Conservation (phyloP, 805 yeast species). For the Limtongia smithiae region DNA sequence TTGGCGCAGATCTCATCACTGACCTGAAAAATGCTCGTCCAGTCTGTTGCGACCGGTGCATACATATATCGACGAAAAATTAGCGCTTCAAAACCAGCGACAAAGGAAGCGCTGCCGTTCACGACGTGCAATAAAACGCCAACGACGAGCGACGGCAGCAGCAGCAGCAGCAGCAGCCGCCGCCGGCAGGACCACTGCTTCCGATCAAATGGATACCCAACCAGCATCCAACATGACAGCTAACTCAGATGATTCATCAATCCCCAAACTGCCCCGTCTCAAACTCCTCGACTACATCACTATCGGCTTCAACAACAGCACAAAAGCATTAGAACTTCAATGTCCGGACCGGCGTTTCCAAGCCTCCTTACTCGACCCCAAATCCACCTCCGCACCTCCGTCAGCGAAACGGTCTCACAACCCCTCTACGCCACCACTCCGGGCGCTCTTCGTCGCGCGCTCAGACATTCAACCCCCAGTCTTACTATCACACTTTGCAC, state of each 20-base stretch:
- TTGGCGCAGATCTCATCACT: neutral
- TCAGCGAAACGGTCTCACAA: neutral
- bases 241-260: too few relatives aligned
- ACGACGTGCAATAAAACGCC: neutral
- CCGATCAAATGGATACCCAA: too few relatives aligned
- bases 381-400: neutral
- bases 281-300: constrained; percentile 12
- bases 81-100: neutral
- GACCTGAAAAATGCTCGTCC: neutral
- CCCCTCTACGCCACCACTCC: constrained; percentile 12
- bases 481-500: constrained; percentile 28
- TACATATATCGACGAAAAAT: constrained; percentile 4
- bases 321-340: constrained; percentile 22
- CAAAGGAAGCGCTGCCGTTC: neutral
- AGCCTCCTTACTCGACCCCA: neutral
- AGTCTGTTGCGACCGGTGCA: constrained; percentile 13
- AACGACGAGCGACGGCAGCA: constrained; percentile 2
- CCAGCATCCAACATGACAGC: too few relatives aligned
- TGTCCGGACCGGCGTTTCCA: constrained; percentile 1
- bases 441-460: constrained; percentile 27
- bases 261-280: too few relatives aligned
- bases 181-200: too few relatives aligned
- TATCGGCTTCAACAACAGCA: constrained; percentile 21
- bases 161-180: too few relatives aligned
- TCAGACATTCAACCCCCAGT: constrained; percentile 29